Percentiles rank a stretch among this genome's conserved stretches.
Conservation (phyloP, 371 early-diverging fungal genomes). For the Apophysomyces trapeziformis region DNA sequence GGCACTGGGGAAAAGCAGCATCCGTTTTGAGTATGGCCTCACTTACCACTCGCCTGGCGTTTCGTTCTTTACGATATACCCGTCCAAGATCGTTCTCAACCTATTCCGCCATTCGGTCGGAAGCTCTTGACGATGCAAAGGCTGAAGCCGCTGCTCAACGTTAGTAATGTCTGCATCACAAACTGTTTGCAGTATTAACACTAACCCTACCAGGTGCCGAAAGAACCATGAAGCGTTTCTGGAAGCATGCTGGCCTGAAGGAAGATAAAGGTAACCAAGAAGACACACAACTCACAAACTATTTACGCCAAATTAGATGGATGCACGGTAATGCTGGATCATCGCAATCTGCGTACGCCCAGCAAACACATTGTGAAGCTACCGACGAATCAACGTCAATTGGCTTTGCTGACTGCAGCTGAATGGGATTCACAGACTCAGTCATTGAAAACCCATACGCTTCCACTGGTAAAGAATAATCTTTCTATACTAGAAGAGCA, state of each 20-base stretch:
- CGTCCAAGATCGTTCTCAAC: conserved; percentile 4
- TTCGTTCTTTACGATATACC: not conserved
- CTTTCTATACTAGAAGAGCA: too few relatives aligned
- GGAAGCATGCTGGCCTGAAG: conserved; percentile 71
- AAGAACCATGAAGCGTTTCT: conserved; percentile 73
- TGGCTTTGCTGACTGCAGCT: conserved; percentile 85
- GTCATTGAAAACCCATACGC: conserved; percentile 78
- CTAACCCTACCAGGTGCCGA: conserved; percentile 48
- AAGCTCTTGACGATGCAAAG: conserved; percentile 22
- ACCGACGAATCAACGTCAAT: conserved; percentile 53
- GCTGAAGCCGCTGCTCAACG: conserved; percentile 29
- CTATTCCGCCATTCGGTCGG: conserved; percentile 1
- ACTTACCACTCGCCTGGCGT: not conserved
- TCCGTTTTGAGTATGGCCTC: not conserved
- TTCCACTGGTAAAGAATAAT: conserved; percentile 74
- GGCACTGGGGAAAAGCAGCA: not conserved
- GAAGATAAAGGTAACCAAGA: conserved; percentile 51
- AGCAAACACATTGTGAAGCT: conserved; percentile 72
- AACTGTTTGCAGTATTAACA: not conserved
- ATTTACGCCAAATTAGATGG: conserved; percentile 41
- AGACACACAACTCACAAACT: conserved; percentile 14
- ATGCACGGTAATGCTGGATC: conserved; percentile 74
- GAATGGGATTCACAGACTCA: conserved; percentile 93
- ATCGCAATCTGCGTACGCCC: conserved; percentile 84
- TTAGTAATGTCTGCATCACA: conserved; percentile 6